Conservation (phyloP, 495 filamentous ascomycete genomes). For the Bathelium albidoporum region DNA sequence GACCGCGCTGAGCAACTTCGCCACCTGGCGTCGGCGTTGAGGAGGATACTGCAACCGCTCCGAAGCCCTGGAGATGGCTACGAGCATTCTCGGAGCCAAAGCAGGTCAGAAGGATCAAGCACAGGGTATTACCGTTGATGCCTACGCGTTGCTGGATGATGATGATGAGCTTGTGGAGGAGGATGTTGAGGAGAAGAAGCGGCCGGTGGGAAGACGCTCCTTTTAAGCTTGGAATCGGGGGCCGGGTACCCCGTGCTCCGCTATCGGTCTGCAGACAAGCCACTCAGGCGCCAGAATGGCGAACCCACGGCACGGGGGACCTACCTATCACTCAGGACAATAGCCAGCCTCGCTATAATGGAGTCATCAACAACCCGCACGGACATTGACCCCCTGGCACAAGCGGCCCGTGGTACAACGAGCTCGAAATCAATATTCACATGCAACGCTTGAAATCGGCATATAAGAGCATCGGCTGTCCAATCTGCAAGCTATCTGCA, state of each 20-base stretch:
- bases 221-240: background rate
- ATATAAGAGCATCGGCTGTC: no score
- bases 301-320: background rate
- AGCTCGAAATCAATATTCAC: no score
- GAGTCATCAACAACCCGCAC: no score
- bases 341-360: no score
- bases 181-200: background rate
- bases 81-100: background rate
- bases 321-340: background rate
- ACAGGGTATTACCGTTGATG: background rate
- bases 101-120: background rate
- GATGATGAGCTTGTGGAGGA: background rate
- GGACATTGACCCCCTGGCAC: no score
- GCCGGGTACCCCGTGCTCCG: background rate
- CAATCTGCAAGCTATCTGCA: no score
- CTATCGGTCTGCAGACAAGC: background rate
- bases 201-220: background rate
- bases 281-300: no score
- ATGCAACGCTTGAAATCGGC: no score
- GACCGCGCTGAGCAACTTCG: background rate
- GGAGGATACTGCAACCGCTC: background rate
- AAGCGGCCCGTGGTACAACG: no score
- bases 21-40: background rate
- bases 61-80: background rate
- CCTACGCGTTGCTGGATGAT: background rate